Base-by-base conservation (phyloP, 2,329 filamentous ascomycete species). In the Verruconis gallopava region DNA sequence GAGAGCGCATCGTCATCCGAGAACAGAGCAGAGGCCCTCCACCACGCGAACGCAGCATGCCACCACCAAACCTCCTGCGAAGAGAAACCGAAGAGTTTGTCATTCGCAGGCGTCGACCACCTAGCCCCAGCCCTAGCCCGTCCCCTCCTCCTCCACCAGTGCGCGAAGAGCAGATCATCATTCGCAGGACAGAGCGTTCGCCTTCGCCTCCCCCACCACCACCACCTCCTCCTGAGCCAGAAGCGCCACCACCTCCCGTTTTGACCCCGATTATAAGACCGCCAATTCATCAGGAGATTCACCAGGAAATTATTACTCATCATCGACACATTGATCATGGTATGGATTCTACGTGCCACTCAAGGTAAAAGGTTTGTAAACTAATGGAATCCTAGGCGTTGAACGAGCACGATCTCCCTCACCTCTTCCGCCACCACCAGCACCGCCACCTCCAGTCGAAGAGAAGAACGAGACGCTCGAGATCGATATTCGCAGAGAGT, bases 321-420 rank as follows among this genome's bases (percentile, higher is more conserved):
- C 89, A 91, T 57, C 74, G 79, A 44, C 82, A 89, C 55, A 81
- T 93, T 51, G 83, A 93, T 55, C 85, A 93, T 62, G 86, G 83
- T 85, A 67, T 56, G 76, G 59, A 22, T 44, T 34, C 17, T 21
- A n/a, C 25, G 13, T 18, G 25, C 6, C 13, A 9, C 19, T 30
- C 12, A 12, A 20, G 18, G 15, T 43, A 12, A 22, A 35, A 11
- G 14, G 36, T 19, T 43, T 51, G 38, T 50, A 39, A 42, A 45
- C 34, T 38, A 22, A 39, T 38, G 15, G 22, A 14, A 40, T 47
- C 6, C 20, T 42, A 65, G 61, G 66, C 40, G 58, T 69, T 30
- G 63, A 68, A 53, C 57, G 66, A 47, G 66, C 60, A 11, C 58
- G 64, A 5, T 42, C 40, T 21, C 40, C 40, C 15, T 69, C 69